phyloP scores from a whole-genome alignment of 1,139 yeast species.

The Lipomyces yarrowii region DNA sequence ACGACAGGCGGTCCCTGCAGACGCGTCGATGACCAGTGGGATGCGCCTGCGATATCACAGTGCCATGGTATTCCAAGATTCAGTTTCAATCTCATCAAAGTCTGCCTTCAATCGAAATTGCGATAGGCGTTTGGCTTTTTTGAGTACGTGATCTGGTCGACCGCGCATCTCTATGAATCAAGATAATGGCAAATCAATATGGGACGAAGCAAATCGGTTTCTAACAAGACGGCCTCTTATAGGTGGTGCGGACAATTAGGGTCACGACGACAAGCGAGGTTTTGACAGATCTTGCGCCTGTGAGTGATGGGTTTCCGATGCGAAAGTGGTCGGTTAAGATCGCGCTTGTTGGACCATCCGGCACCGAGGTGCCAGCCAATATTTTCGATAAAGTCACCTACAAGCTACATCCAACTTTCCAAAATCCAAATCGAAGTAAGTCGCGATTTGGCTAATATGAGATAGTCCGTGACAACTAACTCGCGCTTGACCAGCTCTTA shows the following conservation, averaged over 20 bases:
- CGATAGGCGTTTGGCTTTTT: neutral
- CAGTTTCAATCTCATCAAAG: neutral
- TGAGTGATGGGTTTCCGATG: slow-evolving; percentile 91
- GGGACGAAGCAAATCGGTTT: neutral
- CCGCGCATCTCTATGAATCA: neutral
- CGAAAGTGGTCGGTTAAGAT: slow-evolving; percentile 89
- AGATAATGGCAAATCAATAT: neutral
- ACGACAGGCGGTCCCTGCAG: neutral
- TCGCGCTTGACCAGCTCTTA: slow-evolving; percentile 48
- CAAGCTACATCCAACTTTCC: slow-evolving; percentile 91
- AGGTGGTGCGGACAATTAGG: slow-evolving; percentile 70
- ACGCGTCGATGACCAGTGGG: neutral
- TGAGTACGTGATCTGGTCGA: neutral
- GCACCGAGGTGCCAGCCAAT: slow-evolving; percentile 82
- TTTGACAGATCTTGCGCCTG: slow-evolving; percentile 81
- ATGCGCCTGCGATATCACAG: neutral
- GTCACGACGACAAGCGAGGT: slow-evolving; percentile 86
- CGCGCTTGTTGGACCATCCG: slow-evolving; percentile 72
- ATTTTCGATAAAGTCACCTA: slow-evolving; percentile 92
- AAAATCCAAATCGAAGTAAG: slow-evolving; percentile 71
- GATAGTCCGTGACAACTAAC: neutral
- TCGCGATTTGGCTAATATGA: neutral
- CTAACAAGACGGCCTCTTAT: neutral
- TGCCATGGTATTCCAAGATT: neutral
- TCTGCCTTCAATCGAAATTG: neutral